Evolutionary conservation across 2,329 filamentous ascomycete genomes (phyloP), one percentile per base, ranked within the genome.

Genomic region (Elsinoe ampelina): DNA sequence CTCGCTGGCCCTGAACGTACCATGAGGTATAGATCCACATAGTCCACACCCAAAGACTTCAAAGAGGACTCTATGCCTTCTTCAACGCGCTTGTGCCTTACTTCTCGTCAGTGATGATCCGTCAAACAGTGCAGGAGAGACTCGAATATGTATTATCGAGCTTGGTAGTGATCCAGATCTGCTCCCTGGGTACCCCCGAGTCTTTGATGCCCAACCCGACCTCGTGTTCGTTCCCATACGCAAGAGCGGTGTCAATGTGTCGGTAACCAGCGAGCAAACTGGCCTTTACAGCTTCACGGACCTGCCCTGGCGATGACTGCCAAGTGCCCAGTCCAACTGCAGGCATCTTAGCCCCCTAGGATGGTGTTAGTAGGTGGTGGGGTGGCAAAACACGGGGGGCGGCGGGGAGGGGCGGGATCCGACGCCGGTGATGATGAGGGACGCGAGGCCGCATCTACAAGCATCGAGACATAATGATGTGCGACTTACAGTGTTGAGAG

Each of bases 131-230:
- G n/a, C n/a, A n/a, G n/a, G n/a, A n/a, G n/a, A n/a, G n/a, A n/a
- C n/a, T n/a, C n/a, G n/a, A n/a, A n/a, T n/a, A n/a, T n/a, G n/a
- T n/a, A n/a, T n/a, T n/a, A n/a, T n/a, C n/a, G 55, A 92, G 81
- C 79, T 93, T 95, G 64, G 87, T 89, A 54, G 88, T 92, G 60
- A 91, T 76, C 75, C 80, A 90, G 64, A 90, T 82, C 70, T 84
- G 74, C 62, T 82, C 78, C 35, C 86, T 80, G 3, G 84, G 80
- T 1, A 89, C 72, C 52, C 80, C 80, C 22, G 79, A 79, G 51
- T 81, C 78, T 69, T 83, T 83, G 74, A 90, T 88, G 51, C 85
- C 86, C 32, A 75, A 73, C 58, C 86, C 87, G 20, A 90, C 80
- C 67, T 89, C 86, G 61, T 78, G 71, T 70, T 91, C 87, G 72